A percentile compares a stretch with the other conserved stretches of the same genome.
Evolutionary conservation across 2,329 filamentous ascomycete genomes (phyloP).

Genomic region (Botryotinia calthae): DNA sequence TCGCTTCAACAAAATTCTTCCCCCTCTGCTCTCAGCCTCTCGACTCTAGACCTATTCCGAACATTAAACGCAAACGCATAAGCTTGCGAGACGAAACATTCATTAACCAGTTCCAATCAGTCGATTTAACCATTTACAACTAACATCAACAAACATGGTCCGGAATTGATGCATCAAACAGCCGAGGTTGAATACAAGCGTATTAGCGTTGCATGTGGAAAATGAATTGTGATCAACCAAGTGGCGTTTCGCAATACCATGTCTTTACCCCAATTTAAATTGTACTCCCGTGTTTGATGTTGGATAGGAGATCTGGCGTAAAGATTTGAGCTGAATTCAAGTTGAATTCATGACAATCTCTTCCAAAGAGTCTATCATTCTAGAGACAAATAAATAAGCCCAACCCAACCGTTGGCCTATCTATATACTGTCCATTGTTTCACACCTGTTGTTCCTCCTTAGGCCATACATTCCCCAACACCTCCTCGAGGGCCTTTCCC

Average conservation of each 20-base stretch:
- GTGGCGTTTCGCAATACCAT: neutral
- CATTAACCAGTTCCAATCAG: neutral
- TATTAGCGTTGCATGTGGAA: neutral
- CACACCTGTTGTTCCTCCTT: neutral
- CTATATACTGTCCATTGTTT: neutral
- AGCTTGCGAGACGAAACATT: neutral
- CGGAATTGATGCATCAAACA: neutral
- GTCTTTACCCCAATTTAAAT: neutral
- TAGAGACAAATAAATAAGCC: neutral
- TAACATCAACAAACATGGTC: neutral
- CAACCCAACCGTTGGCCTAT: neutral
- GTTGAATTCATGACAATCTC: neutral
- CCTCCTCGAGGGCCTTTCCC: slow-evolving; percentile 37
- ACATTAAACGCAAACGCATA: neutral
- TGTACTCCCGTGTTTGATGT: neutral
- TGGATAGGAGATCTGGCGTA: neutral
- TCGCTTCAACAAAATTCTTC: neutral
- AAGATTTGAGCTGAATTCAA: neutral
- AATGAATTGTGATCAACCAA: neutral
- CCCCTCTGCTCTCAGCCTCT: neutral
- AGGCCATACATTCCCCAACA: neutral
- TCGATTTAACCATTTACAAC: neutral
- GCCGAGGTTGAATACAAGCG: neutral
- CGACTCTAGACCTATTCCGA: neutral
- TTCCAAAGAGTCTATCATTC: neutral